Evolutionary conservation across 2,329 filamentous ascomycete genomes (phyloP), one percentile per base, ranked within the genome.

Genomic region (Fusarium sp.): DNA sequence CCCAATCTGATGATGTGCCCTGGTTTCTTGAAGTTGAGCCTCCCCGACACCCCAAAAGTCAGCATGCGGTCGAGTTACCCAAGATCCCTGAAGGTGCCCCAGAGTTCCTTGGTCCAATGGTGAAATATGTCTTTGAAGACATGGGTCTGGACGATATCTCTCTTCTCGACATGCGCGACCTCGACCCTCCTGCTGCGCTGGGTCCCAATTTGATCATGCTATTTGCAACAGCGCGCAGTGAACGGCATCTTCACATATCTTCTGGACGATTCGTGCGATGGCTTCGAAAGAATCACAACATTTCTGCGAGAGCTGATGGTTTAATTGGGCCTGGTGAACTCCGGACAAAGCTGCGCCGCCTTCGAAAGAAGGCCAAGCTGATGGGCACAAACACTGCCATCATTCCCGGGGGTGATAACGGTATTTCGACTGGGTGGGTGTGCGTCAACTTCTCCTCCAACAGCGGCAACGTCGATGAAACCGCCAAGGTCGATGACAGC

Each of bases 141-240:
- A 87, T 97, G 67, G 95, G 95, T 32, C 81, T 99, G 36, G 92
- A 97, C 73, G 86, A 93, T 53, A 81, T 99, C 42, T 83, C 83
- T 1, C 77, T 99, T 6, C 81, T 97, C 43, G 95, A 99, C 72
- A 82, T 99, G 29, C 91, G 95, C 53, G 80, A 86, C 34, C 83
- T 98, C 45, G 91, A 97, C 69, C 93, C 93, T 1, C 91, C 93
- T 0, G 89, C 94, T 1, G 93, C 93, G 0, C 83, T 99, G 2
- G 95, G 95, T 2, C 87, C 91, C 2, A 93, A 94, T 70, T 83
- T 97, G 26, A 84, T 99, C 50, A 98, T 98, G 95, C 78, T 99
- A 28, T 87, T 99, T 64, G 93, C 91, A 36, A 97, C 93, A 8
- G 92, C 94, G 12, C 89, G 95, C 56, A 96, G 92, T 70, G 92